Percentiles rank a stretch among this genome's conserved stretches.
phyloP scores from a whole-genome alignment of 345 rosid species.

The Murraya paniculata region DNA sequence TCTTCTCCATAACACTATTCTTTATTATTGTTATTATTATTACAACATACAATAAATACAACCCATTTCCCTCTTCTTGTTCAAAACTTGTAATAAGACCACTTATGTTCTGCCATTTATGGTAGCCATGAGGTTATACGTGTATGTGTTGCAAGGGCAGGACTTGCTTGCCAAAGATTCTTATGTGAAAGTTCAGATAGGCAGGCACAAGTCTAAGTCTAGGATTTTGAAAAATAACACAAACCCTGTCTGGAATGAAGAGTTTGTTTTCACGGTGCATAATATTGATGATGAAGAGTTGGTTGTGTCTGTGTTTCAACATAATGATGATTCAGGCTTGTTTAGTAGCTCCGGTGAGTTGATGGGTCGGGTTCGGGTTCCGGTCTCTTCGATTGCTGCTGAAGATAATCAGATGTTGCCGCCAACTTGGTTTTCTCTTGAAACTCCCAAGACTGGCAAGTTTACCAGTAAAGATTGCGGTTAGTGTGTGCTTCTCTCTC shows the following conservation, averaged over 20 bases:
- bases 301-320: constrained; percentile 47
- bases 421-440: constrained; percentile 75
- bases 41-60: neutral
- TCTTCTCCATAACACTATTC: neutral
- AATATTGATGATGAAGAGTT: constrained; percentile 40
- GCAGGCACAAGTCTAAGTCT: constrained; percentile 67
- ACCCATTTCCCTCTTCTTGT: constrained; percentile 5
- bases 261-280: constrained; percentile 55
- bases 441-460: constrained; percentile 43
- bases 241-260: constrained; percentile 79
- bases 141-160: constrained; percentile 64
- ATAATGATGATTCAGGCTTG: constrained; percentile 37
- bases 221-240: constrained; percentile 33
- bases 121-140: constrained; percentile 62
- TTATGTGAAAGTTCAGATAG: constrained; percentile 56
- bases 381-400: constrained; percentile 40
- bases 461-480: constrained; percentile 52
- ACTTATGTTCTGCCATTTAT: no score
- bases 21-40: neutral
- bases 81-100: neutral
- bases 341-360: constrained; percentile 41
- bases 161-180: constrained; percentile 55
- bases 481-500: constrained; percentile 23
- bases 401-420: constrained; percentile 62
- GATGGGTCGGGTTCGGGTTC: constrained; percentile 56